Percentiles rank a stretch among this genome's conserved stretches.
Conservation (phyloP, 371 early-diverging fungal species). For the Capillidium heterosporum region DNA sequence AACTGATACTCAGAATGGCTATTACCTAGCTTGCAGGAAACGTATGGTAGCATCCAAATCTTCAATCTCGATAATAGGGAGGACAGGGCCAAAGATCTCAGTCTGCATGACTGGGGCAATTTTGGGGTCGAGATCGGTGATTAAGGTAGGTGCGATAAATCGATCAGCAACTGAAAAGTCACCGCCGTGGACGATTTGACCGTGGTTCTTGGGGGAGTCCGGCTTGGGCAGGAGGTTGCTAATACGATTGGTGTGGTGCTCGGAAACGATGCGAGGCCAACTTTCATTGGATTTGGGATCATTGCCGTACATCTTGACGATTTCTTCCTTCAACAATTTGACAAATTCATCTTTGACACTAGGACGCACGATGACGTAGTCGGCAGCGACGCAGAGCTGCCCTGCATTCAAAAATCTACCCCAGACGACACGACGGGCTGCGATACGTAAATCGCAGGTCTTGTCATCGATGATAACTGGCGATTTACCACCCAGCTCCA, state of each 20-base stretch:
- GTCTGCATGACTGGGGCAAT: slow-evolving; percentile 40
- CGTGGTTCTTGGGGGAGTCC: slow-evolving; percentile 16
- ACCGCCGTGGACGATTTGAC: slow-evolving; percentile 32
- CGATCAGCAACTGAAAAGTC: slow-evolving; percentile 28
- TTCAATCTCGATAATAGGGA: slow-evolving; percentile 59
- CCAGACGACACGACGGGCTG: slow-evolving; percentile 62
- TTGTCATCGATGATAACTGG: slow-evolving; percentile 55
- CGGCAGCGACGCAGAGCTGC: slow-evolving; percentile 72
- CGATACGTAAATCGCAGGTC: slow-evolving; percentile 29
- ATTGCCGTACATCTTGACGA: slow-evolving; percentile 25
- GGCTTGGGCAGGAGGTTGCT: slow-evolving; percentile 23
- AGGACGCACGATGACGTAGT: slow-evolving; percentile 47
- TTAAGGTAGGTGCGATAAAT: slow-evolving; percentile 45
- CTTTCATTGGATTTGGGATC: slow-evolving; percentile 27
- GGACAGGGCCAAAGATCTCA: slow-evolving; percentile 73
- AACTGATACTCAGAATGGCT: slow-evolving; percentile 28
- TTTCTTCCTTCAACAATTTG: slow-evolving; percentile 23
- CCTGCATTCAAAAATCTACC: slow-evolving; percentile 70
- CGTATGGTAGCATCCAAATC: slow-evolving; percentile 51
- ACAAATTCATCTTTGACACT: slow-evolving; percentile 20
- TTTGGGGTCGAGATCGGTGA: slow-evolving; percentile 27
- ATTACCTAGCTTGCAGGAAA: slow-evolving; percentile 51
- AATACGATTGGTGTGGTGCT: slow-evolving; percentile 54
- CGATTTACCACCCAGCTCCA: slow-evolving; percentile 80
- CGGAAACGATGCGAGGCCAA: slow-evolving; percentile 50